Base-by-base conservation (phyloP, 2,329 filamentous ascomycete genomes). In the Byssochlamys sp. region DNA sequence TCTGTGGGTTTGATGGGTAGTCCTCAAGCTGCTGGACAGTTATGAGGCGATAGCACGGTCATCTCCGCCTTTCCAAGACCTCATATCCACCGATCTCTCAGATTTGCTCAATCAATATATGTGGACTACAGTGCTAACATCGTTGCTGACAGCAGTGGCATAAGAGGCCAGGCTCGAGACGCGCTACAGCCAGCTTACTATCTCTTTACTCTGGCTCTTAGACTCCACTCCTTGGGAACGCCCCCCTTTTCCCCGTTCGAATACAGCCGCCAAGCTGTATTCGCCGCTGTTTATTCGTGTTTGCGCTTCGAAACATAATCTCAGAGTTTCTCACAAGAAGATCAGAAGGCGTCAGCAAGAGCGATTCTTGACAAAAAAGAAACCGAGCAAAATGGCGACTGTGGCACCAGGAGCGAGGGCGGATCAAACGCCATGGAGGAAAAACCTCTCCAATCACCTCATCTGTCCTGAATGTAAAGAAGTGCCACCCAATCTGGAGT, bases 401-500 rank as follows among this genome's bases (percentile, higher is more conserved):
- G 60, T 67, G 26, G 64, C 76, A 74, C 60, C 78, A 69, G 59
- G 60, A 59, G 63, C 62, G 59, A 69, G 74, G 63, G 72, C 77
- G 57, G 71, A 69, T 29, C 66, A 64, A 68, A 73, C 59, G 71
- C 62, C 79, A 62, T 95, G 86, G 80, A 84, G 84, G 68, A 87
- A 96, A 72, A 94, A 97, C 65, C 81, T 97, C 59, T 95, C 90
- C 72, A 87, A 90, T 69, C 85, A 87, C 63, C 76, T 97, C 61
- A 86, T 90, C 62, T 99, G 94, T 73, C 88, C 84, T 14, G 92
- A 99, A 70, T 99, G 94, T 80, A 88, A 87, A 68, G 90, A 96
- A 69, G 81, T 85, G 56, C 94, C 94, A n/a, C 92, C 94, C 4
- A 91, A 96, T 63, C 80, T 99, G 35, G 84, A 94, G 52, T 94